Evolutionary conservation across 257 asterid genomes (phyloP), one percentile per base, ranked within the genome.

Genomic region (Solanum verrucosum): DNA sequence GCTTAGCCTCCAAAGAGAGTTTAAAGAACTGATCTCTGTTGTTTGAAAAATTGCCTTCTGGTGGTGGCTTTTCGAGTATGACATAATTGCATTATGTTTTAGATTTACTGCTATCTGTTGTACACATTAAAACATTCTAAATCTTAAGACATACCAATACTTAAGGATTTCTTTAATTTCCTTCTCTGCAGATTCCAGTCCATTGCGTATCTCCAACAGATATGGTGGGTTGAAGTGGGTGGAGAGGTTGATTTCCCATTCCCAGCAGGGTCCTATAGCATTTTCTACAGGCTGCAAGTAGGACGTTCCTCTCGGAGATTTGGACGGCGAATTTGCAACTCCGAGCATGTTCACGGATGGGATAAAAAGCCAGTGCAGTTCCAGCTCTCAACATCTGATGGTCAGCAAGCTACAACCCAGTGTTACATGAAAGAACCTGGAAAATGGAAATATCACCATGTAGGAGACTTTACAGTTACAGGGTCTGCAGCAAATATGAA

Each of bases 271-370:
- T 89, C 95, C 2, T 97, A 97, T 88, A 95, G 98, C 90, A 92
- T 97, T 52, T 93, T 93, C 52, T 97, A 96, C 93, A 85, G 99
- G 89, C 89, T 96, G 83, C 99, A 96, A 59, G 72, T 97, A 85
- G 99, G 99, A 1, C 95, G 93, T 0, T 75, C 95, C 0, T 85
- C 92, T 21, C 94, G 91, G 87, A 92, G 95, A 89, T 94, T 95
- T 49, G 98, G 98, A 5, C 92, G 95, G 0, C 89, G 98, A 8
- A 90, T 91, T n/a, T 95, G 95, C 44, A 94, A 93, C 83, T 85
- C 94, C 0, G 98, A 95, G 87, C 98, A 96, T 16, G 95, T 96
- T 42, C 99, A 97, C 16, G 98, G 99, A 16, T 96, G 99, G 99
- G 98, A 97, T 59, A 91, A 87, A 84, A 97, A 97, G 71, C 99